Evolutionary conservation across 2,329 filamentous ascomycete species (phyloP).

Genomic region (Verticillium klebahnii): DNA sequence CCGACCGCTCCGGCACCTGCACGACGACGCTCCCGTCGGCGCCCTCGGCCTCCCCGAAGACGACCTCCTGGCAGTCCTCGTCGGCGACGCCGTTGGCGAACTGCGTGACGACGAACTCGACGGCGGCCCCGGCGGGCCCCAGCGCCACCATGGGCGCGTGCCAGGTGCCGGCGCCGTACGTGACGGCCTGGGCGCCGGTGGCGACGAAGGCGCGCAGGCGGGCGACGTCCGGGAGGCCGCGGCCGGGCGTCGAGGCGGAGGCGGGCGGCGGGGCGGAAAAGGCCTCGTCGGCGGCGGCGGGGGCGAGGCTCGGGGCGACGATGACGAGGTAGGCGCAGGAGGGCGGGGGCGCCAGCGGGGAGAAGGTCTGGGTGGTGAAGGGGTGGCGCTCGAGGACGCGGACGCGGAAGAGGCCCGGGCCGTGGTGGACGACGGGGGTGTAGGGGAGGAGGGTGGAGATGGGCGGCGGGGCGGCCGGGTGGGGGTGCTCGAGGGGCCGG

Average conservation of each 20-base stretch:
- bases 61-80: constrained; percentile 87
- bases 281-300: constrained; percentile 25
- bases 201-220: constrained; percentile 75
- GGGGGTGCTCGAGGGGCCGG: constrained; percentile 37
- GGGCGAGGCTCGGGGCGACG: constrained; percentile 72
- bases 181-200: constrained; percentile 75
- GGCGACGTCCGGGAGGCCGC: constrained; percentile 67
- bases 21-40: constrained; percentile 35
- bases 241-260: constrained; percentile 33
- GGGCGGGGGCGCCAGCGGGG: constrained; percentile 53
- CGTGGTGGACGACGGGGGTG: constrained; percentile 5
- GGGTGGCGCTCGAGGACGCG: constrained; percentile 84
- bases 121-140: constrained; percentile 48
- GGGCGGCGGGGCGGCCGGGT: constrained; percentile 3
- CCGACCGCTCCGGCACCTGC: constrained; percentile 19
- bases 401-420: constrained; percentile 53
- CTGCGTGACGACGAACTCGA: constrained; percentile 89
- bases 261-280: constrained; percentile 32
- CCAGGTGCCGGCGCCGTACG: constrained; percentile 88
- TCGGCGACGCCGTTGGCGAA: constrained; percentile 75
- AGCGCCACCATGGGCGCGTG: constrained; percentile 95
- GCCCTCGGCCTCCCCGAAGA: constrained; percentile 23
- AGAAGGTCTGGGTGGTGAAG: constrained; percentile 90
- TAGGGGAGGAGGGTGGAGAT: constrained; percentile 12
- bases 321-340: constrained; percentile 70